Percentiles rank a stretch among this genome's conserved stretches.
Evolutionary conservation across 768 basidiomycete genomes (phyloP).

Genomic region (Boletus rex-veris): DNA sequence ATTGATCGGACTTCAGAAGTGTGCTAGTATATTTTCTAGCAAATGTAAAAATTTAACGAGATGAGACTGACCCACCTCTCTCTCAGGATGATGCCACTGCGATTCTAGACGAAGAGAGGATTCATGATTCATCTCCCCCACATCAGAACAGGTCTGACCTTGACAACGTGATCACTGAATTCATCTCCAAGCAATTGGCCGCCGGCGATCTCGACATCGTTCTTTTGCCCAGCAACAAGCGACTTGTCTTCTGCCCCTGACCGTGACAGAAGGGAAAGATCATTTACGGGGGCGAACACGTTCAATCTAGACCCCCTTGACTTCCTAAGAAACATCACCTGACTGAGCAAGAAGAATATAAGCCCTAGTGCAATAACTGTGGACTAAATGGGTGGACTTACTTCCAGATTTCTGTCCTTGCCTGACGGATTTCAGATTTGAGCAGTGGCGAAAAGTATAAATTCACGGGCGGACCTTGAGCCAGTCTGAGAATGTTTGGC

Average conservation of each 20-base stretch:
- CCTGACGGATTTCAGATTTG: conserved; percentile 33
- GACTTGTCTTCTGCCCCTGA: conserved; percentile 55
- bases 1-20: conserved; percentile 90
- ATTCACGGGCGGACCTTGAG: conserved; percentile 51
- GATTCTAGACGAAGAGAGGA: conserved; percentile 52
- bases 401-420: conserved; percentile 92
- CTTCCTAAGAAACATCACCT: conserved; percentile 82
- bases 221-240: conserved; percentile 63
- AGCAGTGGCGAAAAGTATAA: background rate
- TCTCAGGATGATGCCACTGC: conserved; percentile 90
- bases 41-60: background rate
- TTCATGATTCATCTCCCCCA: background rate
- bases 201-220: conserved; percentile 71
- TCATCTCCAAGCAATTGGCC: conserved; percentile 92
- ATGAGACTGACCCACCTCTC: conserved; percentile 55
- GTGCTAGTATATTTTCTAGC: conserved; percentile 44
- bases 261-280: conserved; percentile 79
- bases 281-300: conserved; percentile 89
- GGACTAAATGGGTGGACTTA: conserved; percentile 37
- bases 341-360: conserved; percentile 42
- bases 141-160: conserved; percentile 43
- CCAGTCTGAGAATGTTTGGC: conserved; percentile 82
- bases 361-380: background rate
- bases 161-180: conserved; percentile 91
- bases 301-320: conserved; percentile 53